Base-by-base conservation (phyloP, 2,329 filamentous ascomycete species). In the Fusarium foetens region DNA sequence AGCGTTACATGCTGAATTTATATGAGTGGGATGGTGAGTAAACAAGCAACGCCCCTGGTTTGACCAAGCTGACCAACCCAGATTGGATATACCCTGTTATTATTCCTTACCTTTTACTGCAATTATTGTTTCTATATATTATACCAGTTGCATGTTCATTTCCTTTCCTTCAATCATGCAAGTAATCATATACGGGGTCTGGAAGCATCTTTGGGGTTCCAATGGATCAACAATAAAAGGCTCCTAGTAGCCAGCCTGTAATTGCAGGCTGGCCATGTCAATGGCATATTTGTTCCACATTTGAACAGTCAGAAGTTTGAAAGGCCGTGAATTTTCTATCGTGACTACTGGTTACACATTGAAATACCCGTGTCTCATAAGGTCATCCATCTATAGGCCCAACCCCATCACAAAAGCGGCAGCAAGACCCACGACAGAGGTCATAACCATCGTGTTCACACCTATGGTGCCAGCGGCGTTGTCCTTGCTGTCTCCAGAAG, bases 391-490 rank as follows among this genome's bases (percentile, higher is more conserved):
- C 33, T 76, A 84, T 57, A 82, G 43, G 45, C 79, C 79, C 67
- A 85, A 64, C 11, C 81, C 82, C 41, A 81, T 74, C 31, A 78
- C 80, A 62, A 86, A 83, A 8, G 76, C 74, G 62, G 80, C 74
- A 21, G 81, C 80, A 49, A 87, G 68, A 14, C 79, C 84, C 23
- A 81, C 79, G 12, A 82, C 77, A 21, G 79, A 78, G 23, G 79
- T 74, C 63, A 86, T 62, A 8, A 79, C 77, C 41, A 72, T 53
- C 36, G 63, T 67, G 63, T 81, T 75, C 6, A 75, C 74, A 6
- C 70, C 72, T 33, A 78, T 23, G 3, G 63, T 38, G 12, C 69
- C 75, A 33, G 77, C 79, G 42, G 72, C 78, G 43, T 64, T 77
- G 31, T 66, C 69, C 19, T 76, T 71, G 38, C 72, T 58, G 43